phyloP scores from a whole-genome alignment of 2,329 filamentous ascomycete genomes.

The Ampelomyces quisqualis region DNA sequence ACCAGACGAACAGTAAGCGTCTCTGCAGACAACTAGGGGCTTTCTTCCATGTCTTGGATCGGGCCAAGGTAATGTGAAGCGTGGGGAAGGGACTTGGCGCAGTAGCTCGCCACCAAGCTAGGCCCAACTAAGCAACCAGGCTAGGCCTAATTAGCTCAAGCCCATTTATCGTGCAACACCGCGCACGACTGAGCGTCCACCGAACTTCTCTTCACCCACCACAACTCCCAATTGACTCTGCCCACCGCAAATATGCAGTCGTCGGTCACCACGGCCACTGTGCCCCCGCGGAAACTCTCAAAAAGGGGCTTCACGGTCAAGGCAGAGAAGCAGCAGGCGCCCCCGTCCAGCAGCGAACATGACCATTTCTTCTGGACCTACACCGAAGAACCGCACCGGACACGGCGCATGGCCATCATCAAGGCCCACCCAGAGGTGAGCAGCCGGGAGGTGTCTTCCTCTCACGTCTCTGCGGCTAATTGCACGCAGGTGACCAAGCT shows the following conservation, averaged over 20 bases:
- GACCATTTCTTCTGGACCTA: constrained; percentile 96
- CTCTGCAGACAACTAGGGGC: too few relatives aligned
- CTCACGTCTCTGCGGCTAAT: not conserved
- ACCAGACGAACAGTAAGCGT: too few relatives aligned
- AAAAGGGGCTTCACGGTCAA: constrained; percentile 27
- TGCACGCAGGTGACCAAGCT: constrained; percentile 82
- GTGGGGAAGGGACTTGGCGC: too few relatives aligned
- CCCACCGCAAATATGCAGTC: constrained; percentile 33
- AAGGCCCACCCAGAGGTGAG: constrained; percentile 95
- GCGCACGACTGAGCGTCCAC: too few relatives aligned
- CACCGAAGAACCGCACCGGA: constrained; percentile 94
- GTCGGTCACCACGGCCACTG: constrained; percentile 40
- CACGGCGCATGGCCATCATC: constrained; percentile 88
- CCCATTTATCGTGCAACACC: too few relatives aligned
- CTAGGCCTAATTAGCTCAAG: too few relatives aligned
- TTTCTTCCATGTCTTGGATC: too few relatives aligned
- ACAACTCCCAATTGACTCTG: constrained; percentile 7
- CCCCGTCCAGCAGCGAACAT: constrained; percentile 27
- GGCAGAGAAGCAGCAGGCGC: constrained; percentile 18
- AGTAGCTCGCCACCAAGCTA: too few relatives aligned
- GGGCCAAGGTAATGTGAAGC: too few relatives aligned
- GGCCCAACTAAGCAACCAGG: too few relatives aligned
- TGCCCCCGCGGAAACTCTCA: constrained; percentile 26
- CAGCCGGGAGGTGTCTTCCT: not conserved
- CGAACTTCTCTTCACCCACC: not conserved